phyloP scores from a whole-genome alignment of 371 early-diverging fungal species.

The Syncephalastrum racemosum region DNA sequence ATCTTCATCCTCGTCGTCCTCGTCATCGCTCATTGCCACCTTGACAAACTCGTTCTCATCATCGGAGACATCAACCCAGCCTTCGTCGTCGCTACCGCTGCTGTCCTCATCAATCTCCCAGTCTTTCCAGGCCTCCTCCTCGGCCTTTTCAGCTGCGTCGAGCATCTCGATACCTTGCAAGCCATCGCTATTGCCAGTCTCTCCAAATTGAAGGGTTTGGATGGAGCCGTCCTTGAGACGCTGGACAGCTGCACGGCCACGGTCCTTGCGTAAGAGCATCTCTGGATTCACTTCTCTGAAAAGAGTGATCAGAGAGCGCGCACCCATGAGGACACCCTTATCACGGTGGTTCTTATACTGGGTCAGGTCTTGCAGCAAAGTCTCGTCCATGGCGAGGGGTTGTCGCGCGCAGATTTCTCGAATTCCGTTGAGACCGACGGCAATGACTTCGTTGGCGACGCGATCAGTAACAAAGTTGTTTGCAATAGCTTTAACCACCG shows the following conservation, averaged over 20 bases:
- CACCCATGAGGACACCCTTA: conserved; percentile 91
- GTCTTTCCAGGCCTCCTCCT: conserved; percentile 61
- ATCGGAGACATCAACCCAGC: conserved; percentile 49
- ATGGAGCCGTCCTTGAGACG: conserved; percentile 65
- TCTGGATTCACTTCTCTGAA: conserved; percentile 94
- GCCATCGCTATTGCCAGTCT: conserved; percentile 57
- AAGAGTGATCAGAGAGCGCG: conserved; percentile 83
- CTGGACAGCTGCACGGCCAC: conserved; percentile 84
- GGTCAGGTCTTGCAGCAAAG: conserved; percentile 83
- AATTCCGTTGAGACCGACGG: conserved; percentile 91
- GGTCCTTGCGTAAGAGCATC: conserved; percentile 86
- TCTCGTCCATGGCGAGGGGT: conserved; percentile 88
- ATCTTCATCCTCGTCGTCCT: conserved; percentile 26
- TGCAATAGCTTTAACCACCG: conserved; percentile 85
- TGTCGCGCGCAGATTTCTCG: conserved; percentile 90
- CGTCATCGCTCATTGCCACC: conserved; percentile 41
- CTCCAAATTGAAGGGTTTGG: conserved; percentile 67
- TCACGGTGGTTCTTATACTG: conserved; percentile 90
- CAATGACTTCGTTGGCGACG: conserved; percentile 89
- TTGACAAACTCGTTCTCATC: conserved; percentile 46
- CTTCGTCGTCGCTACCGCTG: conserved; percentile 51
- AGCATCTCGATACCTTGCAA: conserved; percentile 81
- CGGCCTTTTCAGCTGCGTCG: conserved; percentile 34
- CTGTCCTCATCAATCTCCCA: conserved; percentile 58
- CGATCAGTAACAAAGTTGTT: conserved; percentile 95